Evolutionary conservation across 306 rosid genomes (phyloP).

Genomic region (Aeschynomene evenia): DNA sequence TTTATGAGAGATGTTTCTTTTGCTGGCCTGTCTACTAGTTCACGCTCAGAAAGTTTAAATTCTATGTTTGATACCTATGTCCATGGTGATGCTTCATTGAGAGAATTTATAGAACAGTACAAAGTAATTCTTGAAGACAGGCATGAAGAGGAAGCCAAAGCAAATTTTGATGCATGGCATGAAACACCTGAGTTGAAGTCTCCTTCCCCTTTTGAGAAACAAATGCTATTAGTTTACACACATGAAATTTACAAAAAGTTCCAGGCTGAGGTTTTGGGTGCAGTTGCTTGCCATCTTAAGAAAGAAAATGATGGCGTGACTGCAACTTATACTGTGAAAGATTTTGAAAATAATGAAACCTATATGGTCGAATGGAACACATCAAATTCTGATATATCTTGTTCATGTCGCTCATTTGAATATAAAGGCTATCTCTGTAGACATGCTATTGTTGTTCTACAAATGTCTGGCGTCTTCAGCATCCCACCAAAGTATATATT

Average conservation of each 20-base stretch:
- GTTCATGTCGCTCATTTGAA: conserved; percentile 64
- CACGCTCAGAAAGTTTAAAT: conserved; percentile 47
- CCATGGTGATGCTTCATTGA: conserved; percentile 49
- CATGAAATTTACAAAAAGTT: conserved; percentile 54
- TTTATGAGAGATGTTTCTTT: conserved; percentile 50
- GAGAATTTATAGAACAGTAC: conserved; percentile 49
- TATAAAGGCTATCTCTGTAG: conserved; percentile 59
- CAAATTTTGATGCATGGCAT: conserved; percentile 70
- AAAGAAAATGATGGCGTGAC: conserved; percentile 45
- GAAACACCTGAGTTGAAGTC: conserved; percentile 64
- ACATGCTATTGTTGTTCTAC: conserved; percentile 61
- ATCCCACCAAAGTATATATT: conserved; percentile 56
- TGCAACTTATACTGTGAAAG: conserved; percentile 48
- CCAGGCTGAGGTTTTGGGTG: conserved; percentile 61
- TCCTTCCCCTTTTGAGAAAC: conserved; percentile 66
- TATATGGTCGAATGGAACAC: conserved; percentile 55
- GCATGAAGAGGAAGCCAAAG: conserved; percentile 64
- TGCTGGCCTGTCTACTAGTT: conserved; percentile 47
- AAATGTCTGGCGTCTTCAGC: conserved; percentile 66
- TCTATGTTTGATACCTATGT: conserved; percentile 46
- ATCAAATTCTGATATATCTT: conserved; percentile 51
- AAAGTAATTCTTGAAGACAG: conserved; percentile 54
- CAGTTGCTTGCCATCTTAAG: conserved; percentile 70
- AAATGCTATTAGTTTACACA: conserved; percentile 47
- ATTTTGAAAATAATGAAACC: conserved; percentile 49